Percentiles rank a stretch among this genome's conserved stretches.
Evolutionary conservation across 2,329 filamentous ascomycete species (phyloP).

Genomic region (Aureobasidium mangrovei): DNA sequence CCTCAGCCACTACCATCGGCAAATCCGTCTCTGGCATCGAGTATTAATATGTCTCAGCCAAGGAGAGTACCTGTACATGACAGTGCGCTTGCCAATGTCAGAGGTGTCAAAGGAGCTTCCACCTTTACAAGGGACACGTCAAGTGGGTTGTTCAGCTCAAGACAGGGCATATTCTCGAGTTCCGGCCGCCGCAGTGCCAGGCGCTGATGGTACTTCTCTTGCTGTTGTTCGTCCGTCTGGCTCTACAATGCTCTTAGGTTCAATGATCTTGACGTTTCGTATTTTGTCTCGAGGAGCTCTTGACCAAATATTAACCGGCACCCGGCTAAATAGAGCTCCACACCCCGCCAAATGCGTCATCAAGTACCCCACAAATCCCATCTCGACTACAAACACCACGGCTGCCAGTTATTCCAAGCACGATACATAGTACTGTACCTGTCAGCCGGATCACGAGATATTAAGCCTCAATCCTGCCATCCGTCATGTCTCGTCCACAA

Average conservation of each 20-base stretch:
- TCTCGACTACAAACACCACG: not conserved
- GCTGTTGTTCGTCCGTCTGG: not conserved
- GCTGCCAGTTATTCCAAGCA: not conserved
- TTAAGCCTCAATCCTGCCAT: not conserved
- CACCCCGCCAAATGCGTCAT: not conserved
- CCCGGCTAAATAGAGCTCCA: not conserved
- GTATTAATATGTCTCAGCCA: not conserved
- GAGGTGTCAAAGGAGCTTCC: slow-evolving; percentile 20
- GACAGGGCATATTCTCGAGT: not conserved
- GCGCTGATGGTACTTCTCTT: slow-evolving; percentile 13
- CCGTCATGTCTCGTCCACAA: slow-evolving; percentile 31
- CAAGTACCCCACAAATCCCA: not conserved
- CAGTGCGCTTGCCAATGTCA: slow-evolving; percentile 17
- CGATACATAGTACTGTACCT: too few relatives aligned
- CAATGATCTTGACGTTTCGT: not conserved
- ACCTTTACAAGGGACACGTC: not conserved
- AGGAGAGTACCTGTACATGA: not conserved
- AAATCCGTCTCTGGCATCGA: slow-evolving; percentile 10
- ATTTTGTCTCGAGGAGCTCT: not conserved
- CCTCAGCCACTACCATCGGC: slow-evolving; percentile 15
- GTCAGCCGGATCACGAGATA: too few relatives aligned
- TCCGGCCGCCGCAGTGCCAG: slow-evolving; percentile 19
- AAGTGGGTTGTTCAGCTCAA: not conserved
- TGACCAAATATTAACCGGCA: too few relatives aligned
- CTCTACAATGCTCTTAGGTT: not conserved